These are phyloP conservation scores for Kuraishia capsulata DNA, from an alignment of 805 yeast genomes.

Conservation along the genomic window DNA sequence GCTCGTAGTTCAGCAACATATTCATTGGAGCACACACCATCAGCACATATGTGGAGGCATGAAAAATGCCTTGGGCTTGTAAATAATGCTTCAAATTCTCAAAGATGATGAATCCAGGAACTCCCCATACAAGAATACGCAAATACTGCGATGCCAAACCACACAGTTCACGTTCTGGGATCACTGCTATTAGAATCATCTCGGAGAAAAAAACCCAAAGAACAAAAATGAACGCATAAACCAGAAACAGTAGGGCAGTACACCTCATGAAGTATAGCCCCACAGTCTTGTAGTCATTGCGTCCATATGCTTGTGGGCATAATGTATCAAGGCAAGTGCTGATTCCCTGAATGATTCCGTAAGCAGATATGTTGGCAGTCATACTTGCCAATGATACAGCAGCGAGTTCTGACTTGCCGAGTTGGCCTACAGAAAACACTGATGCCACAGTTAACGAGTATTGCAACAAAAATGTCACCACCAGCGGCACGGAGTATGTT, in stretches of 20 bases:
- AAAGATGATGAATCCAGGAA: slow-evolving; percentile 57
- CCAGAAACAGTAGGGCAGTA: slow-evolving; percentile 40
- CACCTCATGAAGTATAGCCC: slow-evolving; percentile 66
- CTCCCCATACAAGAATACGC: slow-evolving; percentile 46
- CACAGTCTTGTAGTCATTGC: slow-evolving; percentile 52
- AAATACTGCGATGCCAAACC: slow-evolving; percentile 51
- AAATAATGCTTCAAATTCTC: slow-evolving; percentile 68
- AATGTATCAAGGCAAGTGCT: slow-evolving; percentile 74
- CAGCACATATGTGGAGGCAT: slow-evolving; percentile 69
- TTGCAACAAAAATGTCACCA: slow-evolving; percentile 60
- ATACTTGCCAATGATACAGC: slow-evolving; percentile 69
- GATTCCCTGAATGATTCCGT: slow-evolving; percentile 67
- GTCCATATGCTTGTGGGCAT: slow-evolving; percentile 73
- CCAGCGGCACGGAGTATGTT: slow-evolving; percentile 44
- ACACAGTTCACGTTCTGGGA: slow-evolving; percentile 30
- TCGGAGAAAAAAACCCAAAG: slow-evolving; percentile 56
- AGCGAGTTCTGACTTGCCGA: slow-evolving; percentile 64
- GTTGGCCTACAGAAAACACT: slow-evolving; percentile 42
- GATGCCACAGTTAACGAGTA: slow-evolving; percentile 11
- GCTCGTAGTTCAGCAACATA: slow-evolving; percentile 51
- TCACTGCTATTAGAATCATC: slow-evolving; percentile 28
- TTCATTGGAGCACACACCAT: slow-evolving; percentile 68
- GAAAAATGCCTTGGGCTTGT: slow-evolving; percentile 73
- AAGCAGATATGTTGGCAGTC: slow-evolving; percentile 72
- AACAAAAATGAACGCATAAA: slow-evolving; percentile 44